Evolutionary conservation across 2,329 filamentous ascomycete species (phyloP).

Genomic region (Pyrenophora seminiperda): DNA sequence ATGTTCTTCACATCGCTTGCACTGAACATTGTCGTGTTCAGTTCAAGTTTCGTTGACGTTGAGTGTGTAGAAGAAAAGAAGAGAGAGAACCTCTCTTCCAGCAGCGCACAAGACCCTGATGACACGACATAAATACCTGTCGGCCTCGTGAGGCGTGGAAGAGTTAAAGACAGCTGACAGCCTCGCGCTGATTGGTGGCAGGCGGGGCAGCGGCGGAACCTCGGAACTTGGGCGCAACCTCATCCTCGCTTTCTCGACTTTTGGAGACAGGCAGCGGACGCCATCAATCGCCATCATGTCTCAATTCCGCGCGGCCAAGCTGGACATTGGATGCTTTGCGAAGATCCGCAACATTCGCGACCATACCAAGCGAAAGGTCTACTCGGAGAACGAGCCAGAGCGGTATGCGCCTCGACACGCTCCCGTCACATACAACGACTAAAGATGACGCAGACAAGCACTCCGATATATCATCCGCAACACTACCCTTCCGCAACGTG

Average conservation of each 20-base stretch:
- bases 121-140: too few species aligned
- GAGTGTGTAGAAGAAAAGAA: not conserved
- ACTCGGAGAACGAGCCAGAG: slow-evolving; percentile 83
- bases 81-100: too few species aligned
- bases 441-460: slow-evolving; percentile 68
- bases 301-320: slow-evolving; percentile 86
- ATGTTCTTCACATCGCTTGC: slow-evolving; percentile 39
- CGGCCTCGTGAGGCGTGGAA: not conserved
- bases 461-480: slow-evolving; percentile 86
- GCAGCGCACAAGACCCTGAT: too few species aligned
- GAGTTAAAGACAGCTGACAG: slow-evolving; percentile 5
- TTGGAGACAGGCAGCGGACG: slow-evolving; percentile 3
- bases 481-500: slow-evolving; percentile 78
- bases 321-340: slow-evolving; percentile 85
- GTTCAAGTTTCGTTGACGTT: not conserved
- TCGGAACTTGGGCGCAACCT: slow-evolving; percentile 13
- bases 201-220: slow-evolving; percentile 15
- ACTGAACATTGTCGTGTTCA: slow-evolving; percentile 36
- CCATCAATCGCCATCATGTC: slow-evolving; percentile 50
- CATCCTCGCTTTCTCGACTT: slow-evolving; percentile 10
- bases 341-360: slow-evolving; percentile 89
- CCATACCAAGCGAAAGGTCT: slow-evolving; percentile 95
- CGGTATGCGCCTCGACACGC: slow-evolving; percentile 62
- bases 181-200: slow-evolving; percentile 14
- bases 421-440: slow-evolving; percentile 2